phyloP scores from a whole-genome alignment of 345 rosid genomes.

The Passiflora organensis region DNA sequence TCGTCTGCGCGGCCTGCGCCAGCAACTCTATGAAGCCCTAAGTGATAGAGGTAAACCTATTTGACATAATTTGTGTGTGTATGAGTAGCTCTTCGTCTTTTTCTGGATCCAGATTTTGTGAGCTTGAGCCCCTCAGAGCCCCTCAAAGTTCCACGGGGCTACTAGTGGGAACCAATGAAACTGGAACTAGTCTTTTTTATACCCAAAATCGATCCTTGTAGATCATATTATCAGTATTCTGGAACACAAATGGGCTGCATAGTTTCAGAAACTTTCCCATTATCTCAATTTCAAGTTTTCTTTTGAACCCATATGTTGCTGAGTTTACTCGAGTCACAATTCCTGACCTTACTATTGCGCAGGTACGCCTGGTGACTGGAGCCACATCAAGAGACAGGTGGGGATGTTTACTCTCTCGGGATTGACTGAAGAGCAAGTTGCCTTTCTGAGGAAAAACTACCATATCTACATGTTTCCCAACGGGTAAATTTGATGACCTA shows the following conservation, averaged over 20 bases:
- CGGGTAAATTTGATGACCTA: too few species aligned
- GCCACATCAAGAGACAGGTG: conserved; percentile 69
- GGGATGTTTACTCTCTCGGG: conserved; percentile 83
- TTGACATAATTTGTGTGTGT: neutral
- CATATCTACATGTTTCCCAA: conserved; percentile 76
- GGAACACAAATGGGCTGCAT: too few species aligned
- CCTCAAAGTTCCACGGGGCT: too few species aligned
- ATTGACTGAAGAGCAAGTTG: conserved; percentile 53
- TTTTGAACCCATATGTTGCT: neutral
- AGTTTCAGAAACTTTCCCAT: too few species aligned
- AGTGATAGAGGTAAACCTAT: conserved; percentile 36
- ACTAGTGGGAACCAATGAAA: too few species aligned
- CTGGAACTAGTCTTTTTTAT: too few species aligned
- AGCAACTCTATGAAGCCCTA: conserved; percentile 65
- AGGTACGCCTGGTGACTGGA: conserved; percentile 82
- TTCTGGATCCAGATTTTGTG: too few species aligned
- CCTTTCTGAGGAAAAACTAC: conserved; percentile 59
- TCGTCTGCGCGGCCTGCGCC: conserved; percentile 74
- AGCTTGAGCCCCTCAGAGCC: too few species aligned
- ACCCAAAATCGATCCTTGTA: too few species aligned
- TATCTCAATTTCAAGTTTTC: too few species aligned
- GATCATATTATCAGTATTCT: too few species aligned
- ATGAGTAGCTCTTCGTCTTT: too few species aligned
- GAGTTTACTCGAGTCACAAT: neutral
- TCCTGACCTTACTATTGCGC: conserved; percentile 1